Base-by-base conservation (phyloP, 1,284 basidiomycete genomes). In the Bondarzewia mesenterica region DNA sequence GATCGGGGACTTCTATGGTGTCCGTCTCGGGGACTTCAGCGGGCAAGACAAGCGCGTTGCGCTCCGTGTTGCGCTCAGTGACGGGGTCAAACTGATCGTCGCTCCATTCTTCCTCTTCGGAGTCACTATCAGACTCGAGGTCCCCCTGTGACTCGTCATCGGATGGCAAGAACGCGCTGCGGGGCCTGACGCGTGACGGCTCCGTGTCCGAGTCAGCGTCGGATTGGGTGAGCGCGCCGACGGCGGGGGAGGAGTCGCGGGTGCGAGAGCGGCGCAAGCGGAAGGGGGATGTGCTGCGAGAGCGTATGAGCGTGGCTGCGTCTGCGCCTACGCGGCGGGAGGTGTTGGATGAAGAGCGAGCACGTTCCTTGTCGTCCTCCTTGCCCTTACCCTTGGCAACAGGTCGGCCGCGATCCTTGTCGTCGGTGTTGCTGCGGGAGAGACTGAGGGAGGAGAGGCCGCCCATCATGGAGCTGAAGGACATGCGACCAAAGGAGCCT, bases 211-310 rank as follows among this genome's bases (percentile, higher is more conserved):
- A 74, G 53, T 89, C 86, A 45, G 69, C 75, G 56, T 88, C 87
- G 7, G 83, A 85, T 21, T 84, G 77, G 18, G 81, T 80, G 49
- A 93, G 74, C 1, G 89, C 80, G 41, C 80, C 75, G 16, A 89
- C 82, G 10, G 78, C 74, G 0, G 89, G 87, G 14, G 84, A 86
- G 4, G 74, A 63, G 25, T 89, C 85, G 47, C 85, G 78, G 8
- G 69, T 66, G 50, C 80, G 75, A 49, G 74, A 71, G 26, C 80
- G 72, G 29, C 82, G 74, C 51, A 86, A 74, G 42, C 66, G 69
- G 59, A 89, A 89, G 15, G 85, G 85, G 0, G 85, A 88, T 52
- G 78, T 74, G 27, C 82, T 86, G 36, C 85, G 80, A 10, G 82
- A 71, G 50, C 81, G 80, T 27, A 27, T 15, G 27, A 25, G 5